Conservation (phyloP, 2,329 filamentous ascomycete genomes). For the Cordyceps cateniannulata region DNA sequence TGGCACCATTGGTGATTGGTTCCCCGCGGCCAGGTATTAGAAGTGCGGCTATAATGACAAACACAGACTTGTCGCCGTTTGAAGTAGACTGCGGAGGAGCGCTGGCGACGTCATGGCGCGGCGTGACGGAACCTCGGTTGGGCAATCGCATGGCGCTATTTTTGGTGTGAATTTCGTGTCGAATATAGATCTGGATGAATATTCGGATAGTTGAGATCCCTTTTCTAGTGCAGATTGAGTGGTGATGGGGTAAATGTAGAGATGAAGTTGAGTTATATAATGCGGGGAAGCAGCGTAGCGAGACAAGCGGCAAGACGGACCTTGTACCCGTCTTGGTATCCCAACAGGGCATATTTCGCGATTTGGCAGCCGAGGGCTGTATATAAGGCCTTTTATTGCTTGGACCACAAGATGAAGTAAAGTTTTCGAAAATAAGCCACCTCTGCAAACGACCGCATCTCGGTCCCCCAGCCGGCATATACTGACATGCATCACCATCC, state of each 20-base stretch:
- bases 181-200: background rate
- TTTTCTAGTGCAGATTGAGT: background rate
- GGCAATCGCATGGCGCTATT: background rate
- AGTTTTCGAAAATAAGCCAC: too few relatives aligned
- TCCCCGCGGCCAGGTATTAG: constrained; percentile 42
- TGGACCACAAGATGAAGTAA: too few relatives aligned
- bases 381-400: too few relatives aligned
- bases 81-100: background rate
- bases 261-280: too few relatives aligned
- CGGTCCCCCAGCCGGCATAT: too few relatives aligned
- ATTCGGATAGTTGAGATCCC: background rate
- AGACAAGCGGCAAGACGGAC: background rate
- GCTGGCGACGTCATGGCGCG: background rate
- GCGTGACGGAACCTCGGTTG: background rate
- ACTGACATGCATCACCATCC: too few relatives aligned
- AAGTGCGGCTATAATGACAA: constrained; percentile 25
- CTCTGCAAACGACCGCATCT: too few relatives aligned
- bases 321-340: background rate
- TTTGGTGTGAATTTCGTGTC: background rate
- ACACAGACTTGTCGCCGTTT: background rate
- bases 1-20: constrained; percentile 31
- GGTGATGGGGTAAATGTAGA: background rate
- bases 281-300: background rate
- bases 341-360: background rate
- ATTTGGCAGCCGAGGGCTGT: background rate